Conservation (phyloP, 345 rosid species). For the Xanthoceras sorbifolium region DNA sequence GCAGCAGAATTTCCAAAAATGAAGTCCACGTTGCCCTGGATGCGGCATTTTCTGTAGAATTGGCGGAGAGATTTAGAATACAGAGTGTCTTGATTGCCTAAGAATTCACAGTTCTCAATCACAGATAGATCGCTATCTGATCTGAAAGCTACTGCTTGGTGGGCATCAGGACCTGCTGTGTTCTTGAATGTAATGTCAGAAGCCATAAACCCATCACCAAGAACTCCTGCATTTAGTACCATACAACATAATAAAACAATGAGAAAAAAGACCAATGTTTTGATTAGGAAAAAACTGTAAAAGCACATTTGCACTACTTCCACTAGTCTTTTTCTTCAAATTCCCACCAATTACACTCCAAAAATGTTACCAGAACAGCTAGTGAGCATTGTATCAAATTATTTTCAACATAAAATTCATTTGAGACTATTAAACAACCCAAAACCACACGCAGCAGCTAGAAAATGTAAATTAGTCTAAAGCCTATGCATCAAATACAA, state of each 20-base stretch:
- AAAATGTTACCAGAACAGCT: too few species aligned
- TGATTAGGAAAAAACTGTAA: too few species aligned
- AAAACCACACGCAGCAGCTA: too few species aligned
- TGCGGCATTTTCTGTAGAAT: slow-evolving; percentile 72
- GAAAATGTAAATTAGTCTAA: too few species aligned
- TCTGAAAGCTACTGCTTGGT: slow-evolving; percentile 94
- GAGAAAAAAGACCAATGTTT: not conserved
- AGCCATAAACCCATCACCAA: slow-evolving; percentile 98
- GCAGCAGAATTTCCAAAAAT: slow-evolving; percentile 89
- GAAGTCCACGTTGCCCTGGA: slow-evolving; percentile 92
- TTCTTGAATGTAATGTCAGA: slow-evolving; percentile 74
- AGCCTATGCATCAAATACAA: too few species aligned
- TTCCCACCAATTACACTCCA: too few species aligned
- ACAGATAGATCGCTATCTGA: slow-evolving; percentile 81
- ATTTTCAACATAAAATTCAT: too few species aligned
- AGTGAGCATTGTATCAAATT: too few species aligned
- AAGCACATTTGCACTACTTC: too few species aligned
- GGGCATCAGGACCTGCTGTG: slow-evolving; percentile 81
- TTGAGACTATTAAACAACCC: too few species aligned
- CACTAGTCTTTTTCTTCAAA: too few species aligned
- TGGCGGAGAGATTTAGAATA: slow-evolving; percentile 90
- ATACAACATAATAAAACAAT: too few species aligned
- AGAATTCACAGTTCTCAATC: slow-evolving; percentile 78
- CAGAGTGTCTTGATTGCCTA: slow-evolving; percentile 92
- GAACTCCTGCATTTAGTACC: slow-evolving; percentile 72